Evolutionary conservation across 176 grass and related monocot genomes (phyloP).

Genomic region (Oryza officinalis): DNA sequence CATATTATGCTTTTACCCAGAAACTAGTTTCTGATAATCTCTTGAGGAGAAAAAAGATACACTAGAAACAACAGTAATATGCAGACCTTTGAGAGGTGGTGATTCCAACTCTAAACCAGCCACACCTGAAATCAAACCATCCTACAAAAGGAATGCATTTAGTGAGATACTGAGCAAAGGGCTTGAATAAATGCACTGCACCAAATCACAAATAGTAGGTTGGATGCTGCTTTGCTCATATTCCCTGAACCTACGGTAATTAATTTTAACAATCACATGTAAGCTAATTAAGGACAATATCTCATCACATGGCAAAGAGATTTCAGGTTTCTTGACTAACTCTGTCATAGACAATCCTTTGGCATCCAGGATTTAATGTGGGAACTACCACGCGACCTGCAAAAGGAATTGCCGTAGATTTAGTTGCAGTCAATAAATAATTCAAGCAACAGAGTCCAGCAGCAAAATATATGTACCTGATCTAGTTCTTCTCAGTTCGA

Average conservation of each 20-base stretch:
- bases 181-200: not conserved
- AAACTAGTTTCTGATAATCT: not conserved
- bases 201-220: not conserved
- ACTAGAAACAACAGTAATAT: not conserved
- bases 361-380: not conserved
- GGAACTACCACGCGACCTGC: conserved; percentile 49
- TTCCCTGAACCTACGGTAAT: not conserved
- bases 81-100: conserved; percentile 14
- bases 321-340: conserved; percentile 38
- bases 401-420: conserved; percentile 12
- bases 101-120: not conserved
- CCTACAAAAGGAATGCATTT: conserved; percentile 20
- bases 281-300: conserved; percentile 4
- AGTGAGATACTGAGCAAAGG: not conserved
- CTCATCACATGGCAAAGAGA: not conserved
- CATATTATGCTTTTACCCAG: not conserved
- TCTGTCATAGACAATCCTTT: conserved; percentile 32
- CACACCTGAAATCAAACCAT: conserved; percentile 9
- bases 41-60: not conserved
- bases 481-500: conserved; percentile 43
- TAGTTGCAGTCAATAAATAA: conserved; percentile 9
- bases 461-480: conserved; percentile 35
- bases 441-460: conserved; percentile 5
- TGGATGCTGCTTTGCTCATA: not conserved
- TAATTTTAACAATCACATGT: not conserved